Evolutionary conservation across 202 grass and related monocot species (phyloP), one percentile per base, ranked within the genome.

Genomic region (Setaria italica): DNA sequence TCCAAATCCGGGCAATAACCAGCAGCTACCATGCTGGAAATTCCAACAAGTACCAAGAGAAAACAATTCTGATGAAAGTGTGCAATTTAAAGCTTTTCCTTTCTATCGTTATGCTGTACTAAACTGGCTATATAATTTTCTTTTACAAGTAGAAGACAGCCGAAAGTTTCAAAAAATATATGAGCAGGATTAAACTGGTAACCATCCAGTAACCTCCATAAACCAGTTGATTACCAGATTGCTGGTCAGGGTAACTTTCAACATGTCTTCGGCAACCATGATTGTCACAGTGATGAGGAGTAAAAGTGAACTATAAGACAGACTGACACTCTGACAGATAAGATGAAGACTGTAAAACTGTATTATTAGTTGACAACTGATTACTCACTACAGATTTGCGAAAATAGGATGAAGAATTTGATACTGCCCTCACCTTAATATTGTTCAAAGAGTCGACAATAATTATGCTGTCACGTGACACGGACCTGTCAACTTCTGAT

Each of bases 381-480:
- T 49, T 55, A 41, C 2, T n/a, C 45, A 72, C 11, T 82, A 42
- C 9, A 53, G 64, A 5, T 72, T 47, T 67, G 48, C n/a, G 49
- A 48, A 57, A 70, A 84, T 21, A 71, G 77, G 80, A 77, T 17
- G 67, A 60, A 66, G 4, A n/a, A 50, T 3, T 66, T 12, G 29
- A 5, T 59, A 49, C 8, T 32, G 10, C 56, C 55, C 64, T 89
- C 84, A 98, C 91, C 93, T 98, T 98, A 78, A 98, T 98, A 73
- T 94, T 98, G 42, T 98, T 98, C 78, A 98, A 71, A 54, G 95
- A 98, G 65, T 98, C 95, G 32, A 95, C 86, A 47, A 98, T 95
- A 37, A 95, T 82, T 80, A 98, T 95, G 88, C 20, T 92, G 75
- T 94, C 91, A 58, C 88, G 91, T 20, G 93, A 95, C 49, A 95